A percentile compares a stretch with the other conserved stretches of the same genome.
Evolutionary conservation across 257 asterid species (phyloP).

Genomic region (Rehmannia glutinosa): DNA sequence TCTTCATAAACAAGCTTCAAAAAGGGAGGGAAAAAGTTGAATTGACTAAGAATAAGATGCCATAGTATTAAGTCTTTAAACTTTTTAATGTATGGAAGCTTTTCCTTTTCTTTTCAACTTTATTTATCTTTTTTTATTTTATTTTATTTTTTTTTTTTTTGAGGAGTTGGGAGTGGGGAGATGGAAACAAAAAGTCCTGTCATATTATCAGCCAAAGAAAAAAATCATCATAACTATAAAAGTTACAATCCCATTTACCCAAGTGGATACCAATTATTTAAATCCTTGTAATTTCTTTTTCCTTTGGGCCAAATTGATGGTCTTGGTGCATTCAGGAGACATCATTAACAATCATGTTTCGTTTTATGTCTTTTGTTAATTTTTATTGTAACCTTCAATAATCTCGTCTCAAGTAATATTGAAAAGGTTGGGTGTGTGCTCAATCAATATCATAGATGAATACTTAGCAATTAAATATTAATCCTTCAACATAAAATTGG

Average conservation of each 20-base stretch:
- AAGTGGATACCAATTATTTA: neutral
- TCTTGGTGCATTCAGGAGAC: neutral
- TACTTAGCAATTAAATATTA: too few species aligned
- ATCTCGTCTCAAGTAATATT: too few species aligned
- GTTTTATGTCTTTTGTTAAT: neutral
- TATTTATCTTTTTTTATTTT: neutral
- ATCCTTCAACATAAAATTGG: too few species aligned
- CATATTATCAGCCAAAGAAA: too few species aligned
- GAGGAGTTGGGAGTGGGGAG: too few species aligned
- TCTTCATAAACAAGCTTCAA: neutral
- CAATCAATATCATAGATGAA: too few species aligned
- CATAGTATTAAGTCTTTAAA: neutral
- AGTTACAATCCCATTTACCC: constrained; percentile 9
- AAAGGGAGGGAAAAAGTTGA: constrained; percentile 9
- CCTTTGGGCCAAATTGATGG: neutral
- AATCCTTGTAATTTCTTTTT: too few species aligned
- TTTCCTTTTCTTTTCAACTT: constrained; percentile 2
- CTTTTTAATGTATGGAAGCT: constrained; percentile 22
- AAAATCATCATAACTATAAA: constrained; percentile 14
- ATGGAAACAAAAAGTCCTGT: too few species aligned
- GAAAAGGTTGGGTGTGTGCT: too few species aligned
- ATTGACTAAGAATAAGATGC: constrained; percentile 31
- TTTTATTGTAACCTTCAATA: neutral
- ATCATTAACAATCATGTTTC: constrained; percentile 11
- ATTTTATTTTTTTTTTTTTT: neutral